Evolutionary conservation across 805 yeast genomes (phyloP), one percentile per base, ranked within the genome.

Genomic region (Nematodospora valgi): DNA sequence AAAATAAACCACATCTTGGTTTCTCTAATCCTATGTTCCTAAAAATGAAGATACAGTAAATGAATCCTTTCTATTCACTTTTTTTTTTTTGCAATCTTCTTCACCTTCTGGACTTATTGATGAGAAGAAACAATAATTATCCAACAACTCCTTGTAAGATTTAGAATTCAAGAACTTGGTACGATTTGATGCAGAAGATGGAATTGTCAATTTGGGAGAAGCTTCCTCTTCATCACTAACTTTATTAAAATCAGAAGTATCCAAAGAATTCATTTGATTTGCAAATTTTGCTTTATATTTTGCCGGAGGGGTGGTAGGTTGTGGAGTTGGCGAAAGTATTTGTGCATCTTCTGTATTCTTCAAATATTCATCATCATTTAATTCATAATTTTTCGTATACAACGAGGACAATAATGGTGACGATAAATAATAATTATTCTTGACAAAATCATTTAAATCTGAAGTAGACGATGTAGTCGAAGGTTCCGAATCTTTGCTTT

Each of bases 61-160:
- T 9, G 49, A 37, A 19, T 11, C 16, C 19, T 24, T 25, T 25
- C n/a, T 22, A 31, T 20, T 20, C 14, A 13, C 32, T 22, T 10
- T 22, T 13, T 18, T 24, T 6, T 13, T 20, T 6, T 19, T 31
- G 12, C 23, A 32, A 16, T 31, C 23, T 23, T 45, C 41, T 14
- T 48, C 45, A 23, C 44, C 47, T 6, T 39, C 40, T n/a, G 43
- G 30, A n/a, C 46, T 45, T 3, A 56, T 32, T 8, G 59, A 47
- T 37, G 46, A 44, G 27, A 73, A 80, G 46, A 80, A 80, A 45
- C 86, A 80, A 47, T 76, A 80, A 19, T 74, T 70, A 32, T 78
- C 78, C 34, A 80, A 54, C 14, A 80, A 54, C 39, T 78, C 76
- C 43, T 73, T 70, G 47, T 80, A 80, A 1, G 78, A 62, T 45